phyloP scores from a whole-genome alignment of 129 eudicot genomes.

The Artemisia argyi region DNA sequence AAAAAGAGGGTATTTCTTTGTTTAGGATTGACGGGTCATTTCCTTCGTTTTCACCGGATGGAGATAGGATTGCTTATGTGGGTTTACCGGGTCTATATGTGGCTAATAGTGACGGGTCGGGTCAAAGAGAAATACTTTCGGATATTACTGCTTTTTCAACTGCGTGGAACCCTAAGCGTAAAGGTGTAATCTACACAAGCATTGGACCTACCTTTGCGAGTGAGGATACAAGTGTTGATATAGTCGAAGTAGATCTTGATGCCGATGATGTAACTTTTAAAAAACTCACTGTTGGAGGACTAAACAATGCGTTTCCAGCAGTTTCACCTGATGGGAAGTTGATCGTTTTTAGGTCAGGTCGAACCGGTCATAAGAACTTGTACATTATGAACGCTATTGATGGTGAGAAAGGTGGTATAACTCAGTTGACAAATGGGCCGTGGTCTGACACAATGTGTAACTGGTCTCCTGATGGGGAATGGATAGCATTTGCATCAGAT shows the following conservation, averaged over 20 bases:
- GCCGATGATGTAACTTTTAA: constrained; percentile 40
- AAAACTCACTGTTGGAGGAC: constrained; percentile 57
- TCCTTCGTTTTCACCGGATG: constrained; percentile 82
- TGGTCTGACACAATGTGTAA: constrained; percentile 85
- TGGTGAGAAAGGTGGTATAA: constrained; percentile 54
- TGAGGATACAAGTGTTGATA: constrained; percentile 60
- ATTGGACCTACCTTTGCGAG: constrained; percentile 71
- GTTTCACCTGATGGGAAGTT: constrained; percentile 93
- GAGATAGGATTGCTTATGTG: constrained; percentile 61
- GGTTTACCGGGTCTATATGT: constrained; percentile 20
- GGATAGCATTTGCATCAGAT: constrained; percentile 80
- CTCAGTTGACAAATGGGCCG: too few species aligned
- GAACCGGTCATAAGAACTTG: constrained; percentile 73
- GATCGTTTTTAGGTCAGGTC: constrained; percentile 78
- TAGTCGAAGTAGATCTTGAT: constrained; percentile 50
- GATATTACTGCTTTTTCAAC: constrained; percentile 50
- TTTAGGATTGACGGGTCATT: constrained; percentile 80
- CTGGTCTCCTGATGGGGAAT: constrained; percentile 92
- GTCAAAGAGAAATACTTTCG: constrained; percentile 33
- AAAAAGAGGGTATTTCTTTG: constrained; percentile 43
- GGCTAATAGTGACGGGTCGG: constrained; percentile 36
- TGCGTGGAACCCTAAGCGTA: constrained; percentile 66
- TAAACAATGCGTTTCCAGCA: constrained; percentile 84
- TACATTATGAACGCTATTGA: constrained; percentile 76
- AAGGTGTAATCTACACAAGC: constrained; percentile 80